Evolutionary conservation across 2,329 filamentous ascomycete species (phyloP), one percentile per base, ranked within the genome.

Genomic region (Hirsutella thompsonii): DNA sequence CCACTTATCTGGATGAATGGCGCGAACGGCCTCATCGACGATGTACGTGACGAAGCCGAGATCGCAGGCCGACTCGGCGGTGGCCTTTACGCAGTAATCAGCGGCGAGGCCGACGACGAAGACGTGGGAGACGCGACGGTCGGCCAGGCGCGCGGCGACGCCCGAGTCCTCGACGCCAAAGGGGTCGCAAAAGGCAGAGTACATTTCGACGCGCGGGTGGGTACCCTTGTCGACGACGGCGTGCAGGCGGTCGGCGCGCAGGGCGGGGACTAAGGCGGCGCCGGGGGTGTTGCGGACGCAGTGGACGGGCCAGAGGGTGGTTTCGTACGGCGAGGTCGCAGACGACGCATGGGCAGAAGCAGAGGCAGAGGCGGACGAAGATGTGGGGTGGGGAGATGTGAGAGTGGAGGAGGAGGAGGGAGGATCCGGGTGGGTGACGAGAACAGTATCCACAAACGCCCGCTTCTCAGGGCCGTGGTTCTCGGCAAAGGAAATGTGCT

Each of bases 21-120:
- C 73, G 56, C 70, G 79, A 5, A 83, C 89, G 8, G 71, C 88
- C 52, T 96, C 86, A 51, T 81, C 76, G 3, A 96, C 67, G 20
- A 96, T 72, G 58, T 72, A 85, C 4, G 83, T 83, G 49, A 60
- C 66, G 55, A 92, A 95, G 0, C 89, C 90, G 51, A 83, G 80
- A 47, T 71, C 74, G 2, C 63, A 69, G 1, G 89, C 81, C 67
- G 95, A 84, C 39, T 87, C 61, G 0, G 89, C 90, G 14, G 88
- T 94, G 46, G 64, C 73, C 56, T 78, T 81, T 42, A 96, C 89
- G 58, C 92, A 98, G 59, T 84, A 94, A 60, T 96, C 92, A 16
- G 78, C 80, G 3, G 92, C 90, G 41, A 98, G 57, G 0, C 92
- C 92, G 1, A 86, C 87, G 19, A 92, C 76, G 57, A 81, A 95